phyloP scores from a whole-genome alignment of 148 eudicot species.

The Arbutus unedo region DNA sequence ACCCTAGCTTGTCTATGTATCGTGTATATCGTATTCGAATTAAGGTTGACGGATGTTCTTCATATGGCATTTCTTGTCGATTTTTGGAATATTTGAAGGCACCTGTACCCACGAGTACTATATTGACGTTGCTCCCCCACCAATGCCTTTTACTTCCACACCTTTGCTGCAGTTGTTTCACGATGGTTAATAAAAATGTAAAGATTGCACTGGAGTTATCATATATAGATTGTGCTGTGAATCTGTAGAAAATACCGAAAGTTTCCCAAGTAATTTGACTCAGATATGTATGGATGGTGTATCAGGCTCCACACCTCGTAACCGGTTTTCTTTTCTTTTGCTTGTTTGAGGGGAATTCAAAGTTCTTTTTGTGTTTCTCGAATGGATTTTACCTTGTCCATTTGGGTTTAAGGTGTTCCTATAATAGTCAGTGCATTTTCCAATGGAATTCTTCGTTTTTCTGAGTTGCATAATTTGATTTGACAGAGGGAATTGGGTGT shows the following conservation, averaged over 20 bases:
- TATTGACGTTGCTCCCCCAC: not conserved
- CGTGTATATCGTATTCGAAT: not conserved
- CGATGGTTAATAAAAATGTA: not conserved
- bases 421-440: not conserved
- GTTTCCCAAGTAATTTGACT: not conserved
- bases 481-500: conserved; percentile 68
- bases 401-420: conserved; percentile 14
- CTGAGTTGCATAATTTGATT: conserved; percentile 12
- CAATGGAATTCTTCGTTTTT: not conserved
- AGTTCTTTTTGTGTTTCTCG: not conserved
- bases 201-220: not conserved
- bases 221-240: too few relatives aligned
- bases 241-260: not conserved
- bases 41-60: not conserved
- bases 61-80: not conserved
- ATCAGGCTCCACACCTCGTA: not conserved
- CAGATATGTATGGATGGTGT: not conserved
- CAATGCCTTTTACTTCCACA: not conserved
- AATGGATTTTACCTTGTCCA: not conserved
- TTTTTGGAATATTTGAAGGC: not conserved
- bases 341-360: not conserved
- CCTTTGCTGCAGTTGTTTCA: not conserved
- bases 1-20: not conserved
- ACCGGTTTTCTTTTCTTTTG: not conserved
- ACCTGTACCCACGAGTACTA: too few relatives aligned